Conservation (phyloP, 2,329 filamentous ascomycete genomes). For the Thelonectria blattea region DNA sequence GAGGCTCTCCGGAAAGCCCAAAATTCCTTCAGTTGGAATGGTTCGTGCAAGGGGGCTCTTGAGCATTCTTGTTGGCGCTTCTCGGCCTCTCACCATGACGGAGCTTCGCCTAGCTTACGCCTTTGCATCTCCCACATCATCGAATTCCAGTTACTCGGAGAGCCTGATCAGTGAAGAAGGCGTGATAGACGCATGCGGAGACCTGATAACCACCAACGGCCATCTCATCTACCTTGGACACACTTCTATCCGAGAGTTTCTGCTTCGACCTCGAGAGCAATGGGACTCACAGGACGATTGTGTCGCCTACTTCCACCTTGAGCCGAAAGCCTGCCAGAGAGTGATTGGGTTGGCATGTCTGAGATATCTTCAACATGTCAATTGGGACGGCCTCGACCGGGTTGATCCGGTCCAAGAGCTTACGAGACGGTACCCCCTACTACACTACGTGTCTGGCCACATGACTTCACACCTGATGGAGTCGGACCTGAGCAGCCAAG, state of each 20-base stretch:
- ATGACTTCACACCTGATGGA: background rate
- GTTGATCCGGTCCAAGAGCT: background rate
- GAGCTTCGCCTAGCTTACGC: constrained; percentile 4
- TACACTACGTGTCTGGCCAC: constrained; percentile 3
- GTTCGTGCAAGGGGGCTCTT: background rate
- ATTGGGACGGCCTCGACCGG: background rate
- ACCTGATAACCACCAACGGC: background rate
- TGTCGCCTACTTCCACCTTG: background rate
- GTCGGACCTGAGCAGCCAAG: background rate
- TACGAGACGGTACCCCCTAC: background rate
- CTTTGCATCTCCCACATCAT: background rate
- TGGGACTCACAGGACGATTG: background rate
- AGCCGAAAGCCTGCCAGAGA: background rate
- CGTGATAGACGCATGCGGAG: background rate
- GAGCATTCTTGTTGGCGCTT: constrained; percentile 1
- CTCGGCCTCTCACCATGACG: constrained; percentile 2
- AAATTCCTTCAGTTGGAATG: background rate
- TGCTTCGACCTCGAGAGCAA: background rate
- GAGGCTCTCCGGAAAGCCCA: background rate
- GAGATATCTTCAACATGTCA: background rate
- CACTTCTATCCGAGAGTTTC: constrained; percentile 6
- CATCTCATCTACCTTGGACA: background rate
- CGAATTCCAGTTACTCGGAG: background rate
- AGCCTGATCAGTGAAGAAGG: background rate
- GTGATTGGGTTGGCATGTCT: constrained; percentile 8